phyloP scores from a whole-genome alignment of 495 filamentous ascomycete species.

The Hypomontagnella submonticulosa region DNA sequence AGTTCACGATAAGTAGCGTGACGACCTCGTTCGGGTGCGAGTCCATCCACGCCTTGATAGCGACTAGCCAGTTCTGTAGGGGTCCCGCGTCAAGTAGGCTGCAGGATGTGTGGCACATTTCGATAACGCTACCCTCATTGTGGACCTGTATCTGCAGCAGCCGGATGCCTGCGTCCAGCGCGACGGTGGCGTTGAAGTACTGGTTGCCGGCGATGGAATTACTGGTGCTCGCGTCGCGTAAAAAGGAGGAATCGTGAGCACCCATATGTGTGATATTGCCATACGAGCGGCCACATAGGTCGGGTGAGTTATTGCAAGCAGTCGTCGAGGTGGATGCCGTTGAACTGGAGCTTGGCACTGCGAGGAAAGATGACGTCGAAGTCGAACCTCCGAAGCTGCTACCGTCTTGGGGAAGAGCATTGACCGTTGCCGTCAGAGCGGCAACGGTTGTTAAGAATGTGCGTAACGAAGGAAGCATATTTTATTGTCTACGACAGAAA shows the following conservation, averaged over 20 bases:
- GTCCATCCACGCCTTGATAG: slow-evolving; percentile 73
- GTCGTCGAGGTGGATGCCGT: slow-evolving; percentile 32
- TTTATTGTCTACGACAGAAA: slow-evolving; percentile 16
- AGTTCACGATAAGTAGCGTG: slow-evolving; percentile 76
- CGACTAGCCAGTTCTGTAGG: slow-evolving; percentile 65
- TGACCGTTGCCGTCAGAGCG: slow-evolving; percentile 40
- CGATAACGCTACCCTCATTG: slow-evolving; percentile 58
- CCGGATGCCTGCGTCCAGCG: slow-evolving; percentile 74
- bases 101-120: slow-evolving; percentile 75
- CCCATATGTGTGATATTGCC: slow-evolving; percentile 75
- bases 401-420: slow-evolving; percentile 43
- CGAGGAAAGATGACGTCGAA: slow-evolving; percentile 25
- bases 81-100: slow-evolving; percentile 71
- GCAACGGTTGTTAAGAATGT: slow-evolving; percentile 34
- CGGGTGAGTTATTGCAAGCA: slow-evolving; percentile 74
- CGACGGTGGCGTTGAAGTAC: slow-evolving; percentile 70
- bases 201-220: slow-evolving; percentile 72
- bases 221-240: slow-evolving; percentile 63
- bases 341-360: slow-evolving; percentile 31
- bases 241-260: slow-evolving; percentile 75
- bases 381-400: slow-evolving; percentile 25
- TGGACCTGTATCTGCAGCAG: slow-evolving; percentile 78
- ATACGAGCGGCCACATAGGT: slow-evolving; percentile 70
- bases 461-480: slow-evolving; percentile 45
- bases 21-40: slow-evolving; percentile 73